Evolutionary conservation across 139 green algal species (phyloP).

Genomic region (Yamagishiella unicocca): DNA sequence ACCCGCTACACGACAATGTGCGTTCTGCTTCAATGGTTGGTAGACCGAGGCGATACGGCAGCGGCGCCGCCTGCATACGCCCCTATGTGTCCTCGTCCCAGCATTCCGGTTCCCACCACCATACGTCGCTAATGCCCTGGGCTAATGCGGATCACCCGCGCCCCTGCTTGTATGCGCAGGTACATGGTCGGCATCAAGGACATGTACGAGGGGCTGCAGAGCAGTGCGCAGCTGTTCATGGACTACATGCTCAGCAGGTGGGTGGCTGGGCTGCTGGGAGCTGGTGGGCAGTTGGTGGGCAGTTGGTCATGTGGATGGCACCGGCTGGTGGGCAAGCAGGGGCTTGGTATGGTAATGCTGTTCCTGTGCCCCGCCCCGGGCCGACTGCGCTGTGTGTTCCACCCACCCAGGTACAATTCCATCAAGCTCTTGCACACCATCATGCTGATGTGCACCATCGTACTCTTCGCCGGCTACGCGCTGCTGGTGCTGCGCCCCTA

Average conservation of each 20-base stretch:
- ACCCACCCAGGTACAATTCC: conserved; percentile 14
- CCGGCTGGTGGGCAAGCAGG: too few relatives aligned
- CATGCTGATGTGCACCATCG: conserved; percentile 21
- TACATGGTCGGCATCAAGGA: conserved; percentile 44
- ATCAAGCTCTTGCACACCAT: conserved; percentile 43
- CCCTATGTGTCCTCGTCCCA: neutral
- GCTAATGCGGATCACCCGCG: neutral
- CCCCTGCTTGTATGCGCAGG: neutral
- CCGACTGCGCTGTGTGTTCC: too few relatives aligned
- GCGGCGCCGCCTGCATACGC: neutral
- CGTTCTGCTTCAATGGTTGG: neutral
- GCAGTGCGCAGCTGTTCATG: conserved; percentile 30
- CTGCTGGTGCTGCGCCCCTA: conserved; percentile 38
- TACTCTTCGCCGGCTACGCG: neutral
- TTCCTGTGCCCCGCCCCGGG: too few relatives aligned
- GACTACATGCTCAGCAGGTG: conserved; percentile 21
- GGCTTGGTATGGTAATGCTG: too few relatives aligned
- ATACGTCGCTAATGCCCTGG: neutral
- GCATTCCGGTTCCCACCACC: neutral
- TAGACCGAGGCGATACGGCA: neutral
- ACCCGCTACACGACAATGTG: conserved; percentile 22
- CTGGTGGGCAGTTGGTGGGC: too few relatives aligned
- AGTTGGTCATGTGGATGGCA: too few relatives aligned
- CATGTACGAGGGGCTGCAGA: conserved; percentile 51
- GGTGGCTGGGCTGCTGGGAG: too few relatives aligned